phyloP scores from a whole-genome alignment of 495 filamentous ascomycete genomes.

The Staphylotrichum longicolle region DNA sequence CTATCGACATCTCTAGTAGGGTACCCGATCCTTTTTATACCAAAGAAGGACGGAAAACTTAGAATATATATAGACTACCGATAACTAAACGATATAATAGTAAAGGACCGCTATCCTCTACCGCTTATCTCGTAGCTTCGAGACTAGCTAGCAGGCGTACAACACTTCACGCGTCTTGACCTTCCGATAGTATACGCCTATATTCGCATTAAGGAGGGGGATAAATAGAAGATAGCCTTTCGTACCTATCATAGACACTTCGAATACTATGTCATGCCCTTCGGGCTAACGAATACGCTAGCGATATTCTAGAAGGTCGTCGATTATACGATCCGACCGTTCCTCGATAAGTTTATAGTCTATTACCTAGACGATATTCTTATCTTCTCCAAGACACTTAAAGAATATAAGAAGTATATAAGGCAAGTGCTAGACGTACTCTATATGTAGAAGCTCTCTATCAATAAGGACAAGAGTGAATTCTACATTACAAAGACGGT shows the following conservation, averaged over 20 bases:
- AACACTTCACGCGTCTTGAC: neutral
- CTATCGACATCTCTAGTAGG: neutral
- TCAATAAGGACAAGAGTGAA: conserved; percentile 11
- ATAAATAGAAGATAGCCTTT: conserved; percentile 1
- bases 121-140: neutral
- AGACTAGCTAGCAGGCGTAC: neutral
- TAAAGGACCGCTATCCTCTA: conserved; percentile 9
- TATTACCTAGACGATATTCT: conserved; percentile 10
- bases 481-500: neutral
- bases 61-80: conserved; percentile 1
- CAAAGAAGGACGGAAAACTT: conserved; percentile 3
- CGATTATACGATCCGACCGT: neutral
- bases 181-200: neutral
- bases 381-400: conserved; percentile 9
- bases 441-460: neutral
- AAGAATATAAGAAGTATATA: conserved; percentile 10
- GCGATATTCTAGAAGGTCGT: neutral
- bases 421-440: neutral
- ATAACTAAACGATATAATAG: neutral
- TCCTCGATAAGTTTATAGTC: conserved; percentile 11
- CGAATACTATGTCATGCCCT: conserved; percentile 7
- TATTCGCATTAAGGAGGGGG: conserved; percentile 1
- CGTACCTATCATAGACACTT: neutral
- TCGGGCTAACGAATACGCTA: neutral
- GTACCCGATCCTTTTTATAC: conserved; percentile 7